Percentiles rank a stretch among this genome's conserved stretches.
Conservation (phyloP, 176 grass and related monocot genomes). For the Avena insularis region DNA sequence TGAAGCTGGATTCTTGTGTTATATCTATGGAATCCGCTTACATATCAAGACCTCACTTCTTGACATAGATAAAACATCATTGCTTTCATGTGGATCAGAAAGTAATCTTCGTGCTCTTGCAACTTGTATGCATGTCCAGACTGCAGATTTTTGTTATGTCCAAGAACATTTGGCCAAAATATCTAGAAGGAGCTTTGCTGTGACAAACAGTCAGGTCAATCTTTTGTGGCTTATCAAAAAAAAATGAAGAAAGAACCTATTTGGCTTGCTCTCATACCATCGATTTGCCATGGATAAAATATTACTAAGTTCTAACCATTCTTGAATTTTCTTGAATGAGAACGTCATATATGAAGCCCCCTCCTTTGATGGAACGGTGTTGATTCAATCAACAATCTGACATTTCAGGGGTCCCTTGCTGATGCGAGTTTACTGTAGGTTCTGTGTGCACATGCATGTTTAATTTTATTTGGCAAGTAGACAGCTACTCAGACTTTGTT, state of each 20-base stretch:
- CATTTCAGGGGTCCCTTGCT: background rate
- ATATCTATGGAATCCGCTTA: slow-evolving; percentile 10
- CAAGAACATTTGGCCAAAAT: slow-evolving; percentile 2
- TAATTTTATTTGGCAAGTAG: slow-evolving; percentile 44
- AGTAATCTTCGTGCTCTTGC: background rate
- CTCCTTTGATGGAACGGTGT: background rate
- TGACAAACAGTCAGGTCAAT: slow-evolving; percentile 24
- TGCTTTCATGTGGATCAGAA: background rate
- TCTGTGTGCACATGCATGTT: background rate
- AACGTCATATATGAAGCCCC: background rate
- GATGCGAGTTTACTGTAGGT: slow-evolving; percentile 12
- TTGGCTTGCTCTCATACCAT: slow-evolving; percentile 5
- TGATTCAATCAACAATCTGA: background rate
- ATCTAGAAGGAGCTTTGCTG: slow-evolving; percentile 26
- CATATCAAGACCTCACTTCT: slow-evolving; percentile 25
- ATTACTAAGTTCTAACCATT: background rate
- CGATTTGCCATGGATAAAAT: background rate
- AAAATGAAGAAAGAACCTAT: background rate
- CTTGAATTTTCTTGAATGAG: slow-evolving; percentile 12
- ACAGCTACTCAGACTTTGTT: background rate
- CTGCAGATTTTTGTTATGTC: background rate
- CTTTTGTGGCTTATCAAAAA: slow-evolving; percentile 10
- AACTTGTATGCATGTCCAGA: background rate
- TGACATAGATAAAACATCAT: slow-evolving; percentile 13
- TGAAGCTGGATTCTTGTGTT: slow-evolving; percentile 32